phyloP scores from a whole-genome alignment of 2,329 filamentous ascomycete genomes.

The Ophiostoma novo-ulmi region DNA sequence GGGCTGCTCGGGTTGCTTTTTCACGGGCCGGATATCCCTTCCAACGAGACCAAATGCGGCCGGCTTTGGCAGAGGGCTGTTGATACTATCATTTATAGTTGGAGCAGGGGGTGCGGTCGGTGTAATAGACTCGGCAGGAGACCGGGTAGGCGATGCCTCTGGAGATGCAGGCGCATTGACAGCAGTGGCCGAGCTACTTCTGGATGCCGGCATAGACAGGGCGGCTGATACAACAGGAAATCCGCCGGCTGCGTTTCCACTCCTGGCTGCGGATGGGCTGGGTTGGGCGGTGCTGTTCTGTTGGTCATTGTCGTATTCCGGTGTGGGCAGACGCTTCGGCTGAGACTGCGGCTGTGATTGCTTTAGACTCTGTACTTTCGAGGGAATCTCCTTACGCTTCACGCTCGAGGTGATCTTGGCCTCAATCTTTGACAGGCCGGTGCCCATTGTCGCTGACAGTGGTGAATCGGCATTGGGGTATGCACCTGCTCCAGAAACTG shows the following conservation, averaged over 20 bases:
- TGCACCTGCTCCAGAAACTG: background rate
- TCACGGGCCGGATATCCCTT: background rate
- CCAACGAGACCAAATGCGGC: background rate
- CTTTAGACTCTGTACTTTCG: background rate
- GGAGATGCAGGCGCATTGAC: background rate
- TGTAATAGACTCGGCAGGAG: background rate
- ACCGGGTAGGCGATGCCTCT: background rate
- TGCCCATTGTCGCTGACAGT: slow-evolving; percentile 7
- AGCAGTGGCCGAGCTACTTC: background rate
- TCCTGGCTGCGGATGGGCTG: background rate
- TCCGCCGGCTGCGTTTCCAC: background rate
- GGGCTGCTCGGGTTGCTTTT: background rate
- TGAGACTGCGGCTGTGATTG: background rate
- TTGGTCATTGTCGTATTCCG: background rate
- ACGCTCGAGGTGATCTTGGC: slow-evolving; percentile 10
- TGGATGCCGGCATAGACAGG: background rate
- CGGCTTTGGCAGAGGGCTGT: background rate
- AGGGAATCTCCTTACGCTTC: slow-evolving; percentile 9
- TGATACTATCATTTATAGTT: background rate
- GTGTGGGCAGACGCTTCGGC: background rate
- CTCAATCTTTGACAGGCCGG: slow-evolving; percentile 14
- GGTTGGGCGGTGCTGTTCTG: background rate
- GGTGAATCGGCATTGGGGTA: background rate
- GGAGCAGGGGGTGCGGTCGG: background rate
- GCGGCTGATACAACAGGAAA: background rate